Evolutionary conservation across 345 rosid genomes (phyloP).

Genomic region (Camelina laxa): DNA sequence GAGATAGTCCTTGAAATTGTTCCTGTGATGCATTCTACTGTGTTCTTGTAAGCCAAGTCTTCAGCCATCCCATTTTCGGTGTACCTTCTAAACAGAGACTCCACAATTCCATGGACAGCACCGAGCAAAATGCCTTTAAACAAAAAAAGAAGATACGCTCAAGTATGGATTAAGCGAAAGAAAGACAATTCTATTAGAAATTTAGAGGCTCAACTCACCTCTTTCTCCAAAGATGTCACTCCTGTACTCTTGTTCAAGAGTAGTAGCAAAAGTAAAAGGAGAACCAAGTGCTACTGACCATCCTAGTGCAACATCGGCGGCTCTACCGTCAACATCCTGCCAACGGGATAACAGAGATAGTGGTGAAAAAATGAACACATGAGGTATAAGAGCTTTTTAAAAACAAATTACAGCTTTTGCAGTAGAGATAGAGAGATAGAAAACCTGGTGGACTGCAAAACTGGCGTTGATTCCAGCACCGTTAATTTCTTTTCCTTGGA

Average conservation of each 20-base stretch:
- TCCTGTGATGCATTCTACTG: conserved; percentile 93
- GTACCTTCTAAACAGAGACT: conserved; percentile 80
- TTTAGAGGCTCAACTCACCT: conserved; percentile 50
- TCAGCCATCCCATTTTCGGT: conserved; percentile 80
- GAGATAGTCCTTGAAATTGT: conserved; percentile 78
- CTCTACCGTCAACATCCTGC: conserved; percentile 92
- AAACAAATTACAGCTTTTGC: background rate
- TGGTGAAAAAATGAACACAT: background rate
- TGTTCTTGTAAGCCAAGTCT: conserved; percentile 79
- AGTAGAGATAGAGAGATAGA: background rate
- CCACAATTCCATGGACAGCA: conserved; percentile 89
- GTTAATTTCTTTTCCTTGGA: conserved; percentile 86
- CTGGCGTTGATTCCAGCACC: conserved; percentile 96
- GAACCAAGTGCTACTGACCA: conserved; percentile 97
- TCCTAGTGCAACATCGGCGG: conserved; percentile 84
- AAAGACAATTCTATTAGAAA: background rate
- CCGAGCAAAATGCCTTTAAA: conserved; percentile 79
- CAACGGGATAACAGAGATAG: conserved; percentile 2
- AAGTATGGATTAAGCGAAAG: conserved; percentile 9
- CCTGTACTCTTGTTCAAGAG: conserved; percentile 90
- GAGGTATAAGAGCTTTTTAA: background rate
- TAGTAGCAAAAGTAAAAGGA: conserved; percentile 87
- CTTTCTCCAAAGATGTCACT: conserved; percentile 97
- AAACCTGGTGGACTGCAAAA: conserved; percentile 88
- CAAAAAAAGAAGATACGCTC: conserved; percentile 1